Conservation (phyloP, 2,329 filamentous ascomycete genomes). For the Fusarium nisikadoi region DNA sequence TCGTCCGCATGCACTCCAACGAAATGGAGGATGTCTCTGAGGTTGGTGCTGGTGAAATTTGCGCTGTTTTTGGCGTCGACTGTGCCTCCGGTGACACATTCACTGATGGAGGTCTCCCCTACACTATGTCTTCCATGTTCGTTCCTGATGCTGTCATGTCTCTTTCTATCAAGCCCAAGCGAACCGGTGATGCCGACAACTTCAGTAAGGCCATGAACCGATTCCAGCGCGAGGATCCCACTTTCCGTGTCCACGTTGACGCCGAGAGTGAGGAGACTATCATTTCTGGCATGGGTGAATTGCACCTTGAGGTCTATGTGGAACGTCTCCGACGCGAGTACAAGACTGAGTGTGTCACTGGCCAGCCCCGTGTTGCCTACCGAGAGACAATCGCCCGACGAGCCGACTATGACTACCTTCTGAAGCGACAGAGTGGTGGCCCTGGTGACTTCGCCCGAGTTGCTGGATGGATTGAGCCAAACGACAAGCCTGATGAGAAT, state of each 20-base stretch:
- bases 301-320: slow-evolving; percentile 97
- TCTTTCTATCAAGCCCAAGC: slow-evolving; percentile 95
- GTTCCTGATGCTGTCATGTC: slow-evolving; percentile 98
- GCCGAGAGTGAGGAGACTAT: slow-evolving; percentile 94
- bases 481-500: slow-evolving; percentile 77
- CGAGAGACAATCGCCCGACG: slow-evolving; percentile 87
- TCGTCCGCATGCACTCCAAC: slow-evolving; percentile 99
- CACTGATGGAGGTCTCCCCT: slow-evolving; percentile 90
- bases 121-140: slow-evolving; percentile 98
- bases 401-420: slow-evolving; percentile 88
- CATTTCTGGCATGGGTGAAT: slow-evolving; percentile 97
- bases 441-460: slow-evolving; percentile 96
- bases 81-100: slow-evolving; percentile 98
- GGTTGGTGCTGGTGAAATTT: slow-evolving; percentile 96
- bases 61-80: slow-evolving; percentile 97
- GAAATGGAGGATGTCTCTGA: slow-evolving; percentile 98
- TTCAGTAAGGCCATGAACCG: slow-evolving; percentile 99
- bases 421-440: slow-evolving; percentile 96
- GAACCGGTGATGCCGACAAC: slow-evolving; percentile 88
- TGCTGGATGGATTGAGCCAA: slow-evolving; percentile 90
- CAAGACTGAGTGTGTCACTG: slow-evolving; percentile 94
- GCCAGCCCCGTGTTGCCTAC: slow-evolving; percentile 96
- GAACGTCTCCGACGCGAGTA: slow-evolving; percentile 98
- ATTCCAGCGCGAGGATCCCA: slow-evolving; percentile 98
- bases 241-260: slow-evolving; percentile 94